These are phyloP conservation scores for Backusella sp. DNA, from an alignment of 192 early-diverging fungal genomes.

Conservation along the genomic window DNA sequence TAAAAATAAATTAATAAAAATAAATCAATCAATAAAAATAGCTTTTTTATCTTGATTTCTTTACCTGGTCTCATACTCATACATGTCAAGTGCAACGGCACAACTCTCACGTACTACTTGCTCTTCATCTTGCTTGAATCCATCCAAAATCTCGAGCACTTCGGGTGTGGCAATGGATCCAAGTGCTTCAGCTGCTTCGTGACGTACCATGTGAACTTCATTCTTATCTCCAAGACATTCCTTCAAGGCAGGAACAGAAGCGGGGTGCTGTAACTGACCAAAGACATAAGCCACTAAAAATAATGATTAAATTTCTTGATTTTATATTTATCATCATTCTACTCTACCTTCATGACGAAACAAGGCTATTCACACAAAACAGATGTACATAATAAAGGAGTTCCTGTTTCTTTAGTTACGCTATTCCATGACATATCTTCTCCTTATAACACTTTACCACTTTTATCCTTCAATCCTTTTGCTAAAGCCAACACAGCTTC, in stretches of 20 bases:
- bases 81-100: conserved; percentile 95
- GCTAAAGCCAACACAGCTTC: conserved; percentile 84
- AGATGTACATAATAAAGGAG: neutral
- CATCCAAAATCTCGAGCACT: conserved; percentile 68
- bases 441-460: conserved; percentile 36
- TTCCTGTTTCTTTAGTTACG: neutral
- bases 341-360: conserved; percentile 1
- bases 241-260: conserved; percentile 80
- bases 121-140: conserved; percentile 74
- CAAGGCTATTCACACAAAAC: conserved; percentile 2
- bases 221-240: conserved; percentile 70
- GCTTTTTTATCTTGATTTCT: neutral
- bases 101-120: conserved; percentile 90
- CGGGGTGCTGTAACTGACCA: conserved; percentile 95
- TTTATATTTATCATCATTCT: neutral
- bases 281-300: conserved; percentile 82
- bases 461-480: conserved; percentile 77
- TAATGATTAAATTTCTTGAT: neutral
- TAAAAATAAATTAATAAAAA: neutral
- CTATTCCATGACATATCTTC: neutral
- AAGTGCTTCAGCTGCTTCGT: conserved; percentile 96
- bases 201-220: conserved; percentile 92
- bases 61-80: conserved; percentile 76
- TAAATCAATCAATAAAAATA: neutral
- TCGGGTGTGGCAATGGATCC: conserved; percentile 93